A percentile compares a stretch with the other conserved stretches of the same genome.
Evolutionary conservation across 139 green algal species (phyloP).

Genomic region (Chlamydomonas sp.): DNA sequence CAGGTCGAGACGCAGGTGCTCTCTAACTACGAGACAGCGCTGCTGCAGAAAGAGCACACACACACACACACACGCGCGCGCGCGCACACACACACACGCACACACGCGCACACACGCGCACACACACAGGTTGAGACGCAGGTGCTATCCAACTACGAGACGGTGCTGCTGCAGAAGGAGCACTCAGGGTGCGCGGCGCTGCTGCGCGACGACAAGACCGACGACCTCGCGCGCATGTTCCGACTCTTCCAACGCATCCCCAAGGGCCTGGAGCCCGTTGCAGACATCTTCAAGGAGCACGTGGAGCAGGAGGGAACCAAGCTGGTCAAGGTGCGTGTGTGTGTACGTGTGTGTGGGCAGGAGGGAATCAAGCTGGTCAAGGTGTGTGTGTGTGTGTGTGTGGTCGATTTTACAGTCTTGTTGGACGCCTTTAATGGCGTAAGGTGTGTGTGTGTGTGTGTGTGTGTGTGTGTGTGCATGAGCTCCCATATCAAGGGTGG

Average conservation of each 20-base stretch:
- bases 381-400: too few species aligned
- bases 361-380: constrained; percentile 4
- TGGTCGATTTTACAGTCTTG: too few species aligned
- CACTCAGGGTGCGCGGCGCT: constrained; percentile 77
- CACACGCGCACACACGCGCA: neutral
- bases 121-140: constrained; percentile 80
- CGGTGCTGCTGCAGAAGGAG: constrained; percentile 91
- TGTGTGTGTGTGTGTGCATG: too few species aligned
- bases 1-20: constrained; percentile 89
- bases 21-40: constrained; percentile 62
- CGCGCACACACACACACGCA: constrained; percentile 5
- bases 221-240: constrained; percentile 94
- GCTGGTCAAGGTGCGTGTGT: constrained; percentile 73
- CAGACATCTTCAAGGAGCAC: constrained; percentile 85
- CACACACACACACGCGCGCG: too few species aligned
- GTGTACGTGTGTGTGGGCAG: too few species aligned
- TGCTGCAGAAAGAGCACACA: constrained; percentile 95
- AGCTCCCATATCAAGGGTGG: too few species aligned
- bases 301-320: constrained; percentile 88
- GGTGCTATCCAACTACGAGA: constrained; percentile 80
- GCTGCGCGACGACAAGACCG: constrained; percentile 90
- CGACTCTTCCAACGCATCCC: constrained; percentile 89
- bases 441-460: neutral
- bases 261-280: constrained; percentile 87
- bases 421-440: too few species aligned